Evolutionary conservation across 331 rosid species (phyloP).

Genomic region (Rosa hybrid): DNA sequence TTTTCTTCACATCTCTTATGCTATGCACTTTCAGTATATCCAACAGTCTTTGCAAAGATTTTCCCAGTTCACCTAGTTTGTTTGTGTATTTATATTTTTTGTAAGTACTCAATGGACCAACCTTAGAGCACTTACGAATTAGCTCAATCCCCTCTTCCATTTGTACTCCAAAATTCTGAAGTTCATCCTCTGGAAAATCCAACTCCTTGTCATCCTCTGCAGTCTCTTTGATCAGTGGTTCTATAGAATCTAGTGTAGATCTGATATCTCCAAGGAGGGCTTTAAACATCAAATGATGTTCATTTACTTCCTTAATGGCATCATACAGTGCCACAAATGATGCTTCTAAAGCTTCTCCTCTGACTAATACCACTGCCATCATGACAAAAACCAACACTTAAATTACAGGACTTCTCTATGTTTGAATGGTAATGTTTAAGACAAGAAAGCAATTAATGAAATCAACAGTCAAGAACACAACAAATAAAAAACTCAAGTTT

Average conservation of each 20-base stretch:
- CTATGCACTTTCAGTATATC: neutral
- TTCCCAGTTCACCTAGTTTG: neutral
- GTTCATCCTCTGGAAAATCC: neutral
- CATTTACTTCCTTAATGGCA: neutral
- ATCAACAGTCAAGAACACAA: neutral
- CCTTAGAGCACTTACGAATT: neutral
- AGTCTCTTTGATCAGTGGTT: slow-evolving; percentile 11
- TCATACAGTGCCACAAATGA: neutral
- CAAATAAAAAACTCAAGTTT: neutral
- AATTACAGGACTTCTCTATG: neutral
- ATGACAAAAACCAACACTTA: neutral
- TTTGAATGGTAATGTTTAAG: neutral
- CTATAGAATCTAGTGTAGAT: slow-evolving; percentile 1
- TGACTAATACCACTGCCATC: neutral
- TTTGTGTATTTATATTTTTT: neutral
- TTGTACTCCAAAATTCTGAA: neutral
- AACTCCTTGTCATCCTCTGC: neutral
- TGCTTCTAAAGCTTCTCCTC: neutral
- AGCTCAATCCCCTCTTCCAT: slow-evolving; percentile 7
- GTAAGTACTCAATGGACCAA: neutral
- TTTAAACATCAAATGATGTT: neutral
- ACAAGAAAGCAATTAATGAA: neutral
- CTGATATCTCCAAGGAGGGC: neutral
- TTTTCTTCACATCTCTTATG: neutral
- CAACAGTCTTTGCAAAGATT: slow-evolving; percentile 2